Evolutionary conservation across 805 yeast genomes (phyloP).

Genomic region (Nakazawaea ambrosiae): DNA sequence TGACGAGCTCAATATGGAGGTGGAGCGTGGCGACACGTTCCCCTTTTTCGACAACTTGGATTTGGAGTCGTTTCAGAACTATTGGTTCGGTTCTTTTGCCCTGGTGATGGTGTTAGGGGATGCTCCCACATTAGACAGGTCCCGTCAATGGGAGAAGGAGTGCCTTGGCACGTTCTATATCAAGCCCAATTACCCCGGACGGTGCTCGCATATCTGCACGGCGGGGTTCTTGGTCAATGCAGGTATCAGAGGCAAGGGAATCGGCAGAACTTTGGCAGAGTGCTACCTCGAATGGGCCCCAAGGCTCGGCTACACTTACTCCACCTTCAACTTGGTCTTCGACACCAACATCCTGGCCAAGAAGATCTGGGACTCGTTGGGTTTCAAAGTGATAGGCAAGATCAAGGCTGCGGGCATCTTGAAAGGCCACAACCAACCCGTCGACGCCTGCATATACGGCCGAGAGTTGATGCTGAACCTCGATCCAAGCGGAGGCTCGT

Average conservation of each 20-base stretch:
- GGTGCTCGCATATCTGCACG: constrained; percentile 89
- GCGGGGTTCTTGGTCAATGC: constrained; percentile 87
- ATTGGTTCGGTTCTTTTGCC: constrained; percentile 85
- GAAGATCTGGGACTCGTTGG: constrained; percentile 65
- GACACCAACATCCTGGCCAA: constrained; percentile 84
- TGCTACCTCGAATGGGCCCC: constrained; percentile 91
- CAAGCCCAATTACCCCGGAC: constrained; percentile 86
- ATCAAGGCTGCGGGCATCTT: constrained; percentile 84
- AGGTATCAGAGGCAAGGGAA: constrained; percentile 87
- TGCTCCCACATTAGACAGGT: constrained; percentile 35
- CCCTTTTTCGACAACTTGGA: constrained; percentile 79
- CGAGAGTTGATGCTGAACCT: constrained; percentile 58
- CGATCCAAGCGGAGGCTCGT: constrained; percentile 43
- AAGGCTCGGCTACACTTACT: constrained; percentile 75
- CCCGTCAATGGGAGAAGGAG: constrained; percentile 84
- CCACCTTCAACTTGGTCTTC: constrained; percentile 78
- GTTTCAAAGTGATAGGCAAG: constrained; percentile 73
- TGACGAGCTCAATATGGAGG: constrained; percentile 91
- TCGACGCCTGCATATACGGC: constrained; percentile 83
- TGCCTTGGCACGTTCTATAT: constrained; percentile 85
- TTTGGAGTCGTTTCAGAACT: constrained; percentile 68
- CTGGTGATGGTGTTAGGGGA: constrained; percentile 81
- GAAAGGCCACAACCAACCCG: constrained; percentile 77
- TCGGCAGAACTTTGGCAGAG: constrained; percentile 79
- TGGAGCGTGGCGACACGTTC: constrained; percentile 80